These are phyloP conservation scores for Entomortierella chlamydospora DNA, from an alignment of 192 early-diverging fungal genomes.

Conservation along the genomic window DNA sequence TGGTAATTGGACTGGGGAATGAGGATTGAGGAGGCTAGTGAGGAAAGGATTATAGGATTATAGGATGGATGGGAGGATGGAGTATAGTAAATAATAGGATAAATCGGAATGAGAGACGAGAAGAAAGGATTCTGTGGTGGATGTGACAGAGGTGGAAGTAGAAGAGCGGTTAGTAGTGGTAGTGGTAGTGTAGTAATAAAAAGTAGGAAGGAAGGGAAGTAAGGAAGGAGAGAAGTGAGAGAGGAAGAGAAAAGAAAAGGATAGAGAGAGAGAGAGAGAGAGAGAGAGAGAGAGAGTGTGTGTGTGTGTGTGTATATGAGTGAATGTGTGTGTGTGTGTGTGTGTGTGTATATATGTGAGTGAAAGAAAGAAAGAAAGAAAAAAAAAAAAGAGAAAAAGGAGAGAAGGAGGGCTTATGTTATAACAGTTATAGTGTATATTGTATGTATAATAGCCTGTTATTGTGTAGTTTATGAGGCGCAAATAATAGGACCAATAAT, in stretches of 20 bases:
- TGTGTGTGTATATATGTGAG: too few relatives aligned
- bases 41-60: neutral
- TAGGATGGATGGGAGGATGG: neutral
- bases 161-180: neutral
- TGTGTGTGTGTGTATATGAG: too few relatives aligned
- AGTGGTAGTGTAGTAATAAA: neutral
- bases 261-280: neutral
- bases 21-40: neutral
- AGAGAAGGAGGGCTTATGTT: too few relatives aligned
- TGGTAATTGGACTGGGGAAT: too few relatives aligned
- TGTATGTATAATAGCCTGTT: too few relatives aligned
- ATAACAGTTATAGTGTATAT: too few relatives aligned
- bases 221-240: conserved; percentile 1
- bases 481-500: too few relatives aligned
- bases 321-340: too few relatives aligned
- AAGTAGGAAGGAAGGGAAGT: neutral
- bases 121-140: neutral
- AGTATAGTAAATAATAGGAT: too few relatives aligned
- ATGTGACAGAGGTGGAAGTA: neutral
- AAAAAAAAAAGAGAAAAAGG: too few relatives aligned
- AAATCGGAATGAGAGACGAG: neutral
- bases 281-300: conserved; percentile 5
- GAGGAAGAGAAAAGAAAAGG: neutral
- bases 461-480: too few relatives aligned
- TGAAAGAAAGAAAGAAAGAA: too few relatives aligned